Evolutionary conservation across 202 grass and related monocot genomes (phyloP), one percentile per base, ranked within the genome.

Genomic region (Setaria italica): DNA sequence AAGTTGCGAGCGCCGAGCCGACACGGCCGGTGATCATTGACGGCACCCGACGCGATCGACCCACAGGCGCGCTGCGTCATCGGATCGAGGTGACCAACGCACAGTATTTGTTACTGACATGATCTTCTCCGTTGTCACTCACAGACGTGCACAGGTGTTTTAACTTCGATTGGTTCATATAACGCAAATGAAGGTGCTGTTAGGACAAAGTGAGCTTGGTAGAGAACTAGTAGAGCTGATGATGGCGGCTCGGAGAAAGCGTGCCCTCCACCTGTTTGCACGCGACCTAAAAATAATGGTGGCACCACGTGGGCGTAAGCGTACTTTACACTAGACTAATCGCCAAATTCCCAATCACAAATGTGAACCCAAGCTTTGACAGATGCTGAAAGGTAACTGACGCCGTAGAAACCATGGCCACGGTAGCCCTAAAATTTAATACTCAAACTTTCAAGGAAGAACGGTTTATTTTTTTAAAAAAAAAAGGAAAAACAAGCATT

Each of bases 211-310:
- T 11, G 12, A 35, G 30, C 50, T 74, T 80, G 21, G 35, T 39
- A 25, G 19, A 34, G 58, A 42, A 11, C 12, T 30, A 7, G 32
- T 50, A 78, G 43, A 63, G 73, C 21, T 65, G 62, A 84, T 88
- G 63, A 86, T 82, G 88, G 78, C 41, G 73, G 72, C 37, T 72
- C 6, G 11, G 65, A 15, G 19, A 57, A 70, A 65, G 19, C 43
- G 11, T 42, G 54, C 15, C 64, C 6, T 63, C 55, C 68, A 51
- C 75, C 49, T 9, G 67, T 21, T 50, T 25, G 59, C 76, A 75
- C 17, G 88, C 83, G 63, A 15, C 35, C 78, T 72, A 70, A 77
- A 77, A 90, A 89, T 78, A 89, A 82, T 67, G 79, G 47, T 21
- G 47, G 0, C 72, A 16, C 79, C 78, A 86, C 65, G 83, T 90